Evolutionary conservation across 768 basidiomycete genomes (phyloP), one percentile per base, ranked within the genome.

Genomic region (Termitomyces sp.): DNA sequence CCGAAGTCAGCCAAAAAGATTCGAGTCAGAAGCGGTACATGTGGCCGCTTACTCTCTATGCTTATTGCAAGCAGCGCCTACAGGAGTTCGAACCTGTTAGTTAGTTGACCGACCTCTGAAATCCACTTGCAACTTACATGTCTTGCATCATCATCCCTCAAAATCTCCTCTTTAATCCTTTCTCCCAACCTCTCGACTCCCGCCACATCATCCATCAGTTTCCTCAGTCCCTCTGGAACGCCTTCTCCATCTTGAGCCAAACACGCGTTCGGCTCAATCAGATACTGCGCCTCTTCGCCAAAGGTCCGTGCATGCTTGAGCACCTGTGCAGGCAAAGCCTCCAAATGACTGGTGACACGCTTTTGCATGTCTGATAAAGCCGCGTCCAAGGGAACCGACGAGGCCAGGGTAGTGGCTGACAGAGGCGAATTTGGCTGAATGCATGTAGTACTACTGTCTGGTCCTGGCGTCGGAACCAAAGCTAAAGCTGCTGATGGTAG

Each of bases 61-160:
- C 69, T 69, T 44, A 73, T 59, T 1, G 69, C 66, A 47, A 73
- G 69, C 42, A 73, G 58, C 0, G 68, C 70, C 68, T 73, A 28
- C 11, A 57, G 48, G 42, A 41, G 41, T 43, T 44, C 27, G 10
- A 48, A 14, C 32, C 34, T 40, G 25, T 43, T 45, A 27, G 17
- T 21, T 14, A 23, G 17, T 40, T 10, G 19, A 25, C 23, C n/a
- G 46, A 27, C 14, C 14, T 44, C 35, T 3, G 11, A 16, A 17
- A 27, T n/a, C 16, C 10, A 39, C 34, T 34, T 19, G 50, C 48
- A 35, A 64, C 69, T 60, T 56, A 71, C 71, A 56, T 70, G 66
- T 54, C 72, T 58, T 19, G 68, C 69, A 55, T 70, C 67, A 23
- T 63, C 56, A 49, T 74, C 72, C 44, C 67, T 66, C 46, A 73